phyloP scores from a whole-genome alignment of 768 basidiomycete genomes.

The Pleurotus salmoneostramineus region DNA sequence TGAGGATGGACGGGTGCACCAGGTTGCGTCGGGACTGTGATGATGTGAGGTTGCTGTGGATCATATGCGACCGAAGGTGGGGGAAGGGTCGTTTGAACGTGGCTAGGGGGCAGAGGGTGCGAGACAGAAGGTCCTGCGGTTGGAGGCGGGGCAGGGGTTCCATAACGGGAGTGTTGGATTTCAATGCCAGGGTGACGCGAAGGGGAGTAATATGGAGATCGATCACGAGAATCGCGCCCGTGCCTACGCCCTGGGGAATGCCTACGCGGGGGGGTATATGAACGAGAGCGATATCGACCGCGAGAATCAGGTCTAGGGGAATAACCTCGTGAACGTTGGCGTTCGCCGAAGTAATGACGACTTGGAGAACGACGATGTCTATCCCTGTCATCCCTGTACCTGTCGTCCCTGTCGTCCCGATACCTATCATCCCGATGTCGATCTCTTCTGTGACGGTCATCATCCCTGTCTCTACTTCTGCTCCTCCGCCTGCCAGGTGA shows the following conservation, averaged over 20 bases:
- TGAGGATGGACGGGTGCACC: conserved; percentile 10
- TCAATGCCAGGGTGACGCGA: not conserved
- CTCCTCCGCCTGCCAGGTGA: conserved; percentile 4
- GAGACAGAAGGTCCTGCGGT: conserved; percentile 1
- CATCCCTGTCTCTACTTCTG: too few relatives aligned
- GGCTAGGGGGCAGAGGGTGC: not conserved
- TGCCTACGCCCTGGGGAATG: conserved; percentile 5
- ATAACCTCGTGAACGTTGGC: conserved; percentile 8
- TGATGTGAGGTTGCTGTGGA: conserved; percentile 6
- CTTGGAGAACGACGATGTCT: conserved; percentile 9
- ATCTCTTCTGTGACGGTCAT: not conserved
- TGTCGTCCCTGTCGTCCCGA: conserved; percentile 5
- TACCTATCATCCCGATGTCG: not conserved
- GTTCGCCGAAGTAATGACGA: conserved; percentile 8
- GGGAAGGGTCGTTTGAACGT: not conserved
- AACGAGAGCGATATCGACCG: conserved; percentile 18
- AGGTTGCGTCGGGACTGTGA: conserved; percentile 13
- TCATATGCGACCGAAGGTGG: not conserved
- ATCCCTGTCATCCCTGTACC: conserved; percentile 1
- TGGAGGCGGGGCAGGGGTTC: not conserved
- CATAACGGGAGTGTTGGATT: not conserved
- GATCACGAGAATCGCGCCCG: conserved; percentile 15
- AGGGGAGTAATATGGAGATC: conserved; percentile 6
- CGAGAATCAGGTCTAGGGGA: conserved; percentile 6
- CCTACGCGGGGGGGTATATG: conserved; percentile 9